Conservation (phyloP, 192 early-diverging fungal genomes). For the Umbelopsis isabellina region DNA sequence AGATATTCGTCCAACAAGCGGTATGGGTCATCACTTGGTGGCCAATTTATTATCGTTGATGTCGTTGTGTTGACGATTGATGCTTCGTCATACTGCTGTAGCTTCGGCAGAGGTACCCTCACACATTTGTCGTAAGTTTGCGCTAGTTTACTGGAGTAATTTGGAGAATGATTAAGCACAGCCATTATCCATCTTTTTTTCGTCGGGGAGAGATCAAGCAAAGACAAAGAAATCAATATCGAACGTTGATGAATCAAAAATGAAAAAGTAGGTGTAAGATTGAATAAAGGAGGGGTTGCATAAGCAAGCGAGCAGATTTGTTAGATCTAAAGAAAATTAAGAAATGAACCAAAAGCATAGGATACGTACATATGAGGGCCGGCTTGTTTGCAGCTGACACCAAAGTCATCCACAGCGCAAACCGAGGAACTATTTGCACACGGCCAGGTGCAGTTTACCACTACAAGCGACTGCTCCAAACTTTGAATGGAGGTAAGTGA, state of each 20-base stretch:
- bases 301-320: neutral
- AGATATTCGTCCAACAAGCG: neutral
- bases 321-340: neutral
- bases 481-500: conserved; percentile 1
- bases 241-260: neutral
- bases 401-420: neutral
- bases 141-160: neutral
- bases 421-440: conserved; percentile 6
- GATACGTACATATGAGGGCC: neutral
- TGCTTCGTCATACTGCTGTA: neutral
- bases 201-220: neutral
- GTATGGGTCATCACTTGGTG: conserved; percentile 10
- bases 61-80: neutral
- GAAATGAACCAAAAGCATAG: neutral
- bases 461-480: neutral
- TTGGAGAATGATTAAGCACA: conserved; percentile 14
- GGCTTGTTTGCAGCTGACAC: conserved; percentile 5
- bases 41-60: conserved; percentile 2
- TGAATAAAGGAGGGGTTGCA: neutral
- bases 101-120: neutral
- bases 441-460: conserved; percentile 30
- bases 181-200: conserved; percentile 19
- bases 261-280: neutral
- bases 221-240: neutral
- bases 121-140: neutral